Evolutionary conservation across 331 rosid species (phyloP).

Genomic region (Malus hybrid): DNA sequence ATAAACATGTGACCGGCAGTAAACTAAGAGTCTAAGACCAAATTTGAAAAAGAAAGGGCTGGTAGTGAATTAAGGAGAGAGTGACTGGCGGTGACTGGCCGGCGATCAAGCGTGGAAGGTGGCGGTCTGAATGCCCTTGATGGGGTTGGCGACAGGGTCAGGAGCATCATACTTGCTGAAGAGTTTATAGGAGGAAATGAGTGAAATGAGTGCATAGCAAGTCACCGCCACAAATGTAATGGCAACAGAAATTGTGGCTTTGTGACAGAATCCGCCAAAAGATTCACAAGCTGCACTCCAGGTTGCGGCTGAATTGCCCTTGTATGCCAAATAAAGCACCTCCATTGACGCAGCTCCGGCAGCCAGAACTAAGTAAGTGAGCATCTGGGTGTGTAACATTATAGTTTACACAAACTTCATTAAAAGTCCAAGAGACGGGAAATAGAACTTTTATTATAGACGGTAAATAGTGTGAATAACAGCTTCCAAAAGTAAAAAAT

Average conservation of each 20-base stretch:
- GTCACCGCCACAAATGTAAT: slow-evolving; percentile 46
- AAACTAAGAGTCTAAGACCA: too few relatives aligned
- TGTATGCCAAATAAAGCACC: slow-evolving; percentile 60
- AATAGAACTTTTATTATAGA: too few relatives aligned
- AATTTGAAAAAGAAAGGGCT: background rate
- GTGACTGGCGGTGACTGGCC: background rate
- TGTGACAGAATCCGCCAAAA: slow-evolving; percentile 59
- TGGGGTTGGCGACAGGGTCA: slow-evolving; percentile 9
- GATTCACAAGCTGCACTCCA: slow-evolving; percentile 76
- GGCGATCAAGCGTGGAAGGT: slow-evolving; percentile 15
- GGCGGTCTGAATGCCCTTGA: slow-evolving; percentile 18
- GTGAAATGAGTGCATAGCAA: slow-evolving; percentile 57
- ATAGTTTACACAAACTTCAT: background rate
- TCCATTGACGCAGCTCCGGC: slow-evolving; percentile 75
- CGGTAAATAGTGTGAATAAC: background rate
- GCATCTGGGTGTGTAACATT: slow-evolving; percentile 26
- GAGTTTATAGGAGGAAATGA: slow-evolving; percentile 77
- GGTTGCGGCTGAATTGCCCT: slow-evolving; percentile 42
- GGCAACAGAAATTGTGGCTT: slow-evolving; percentile 46
- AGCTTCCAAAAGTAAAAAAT: background rate
- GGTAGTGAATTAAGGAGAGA: background rate
- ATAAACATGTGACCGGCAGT: too few relatives aligned
- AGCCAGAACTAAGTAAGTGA: slow-evolving; percentile 58
- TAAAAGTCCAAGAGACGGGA: too few relatives aligned
- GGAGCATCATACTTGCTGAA: slow-evolving; percentile 69